Conservation (phyloP, 306 rosid species). For the Quercus parvula region DNA sequence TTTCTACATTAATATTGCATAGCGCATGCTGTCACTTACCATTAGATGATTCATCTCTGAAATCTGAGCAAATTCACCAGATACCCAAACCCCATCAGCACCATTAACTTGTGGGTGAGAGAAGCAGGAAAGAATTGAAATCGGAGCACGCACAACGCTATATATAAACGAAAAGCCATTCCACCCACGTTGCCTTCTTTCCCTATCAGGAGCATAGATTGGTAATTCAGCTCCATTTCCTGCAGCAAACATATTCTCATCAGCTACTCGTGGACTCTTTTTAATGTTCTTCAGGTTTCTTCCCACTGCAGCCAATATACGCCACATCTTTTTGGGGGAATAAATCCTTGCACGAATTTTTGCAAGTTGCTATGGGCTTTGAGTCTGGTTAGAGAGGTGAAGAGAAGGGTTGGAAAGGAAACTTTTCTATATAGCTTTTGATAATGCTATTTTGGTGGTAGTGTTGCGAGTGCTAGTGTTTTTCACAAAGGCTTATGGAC, state of each 20-base stretch:
- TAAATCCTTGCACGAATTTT: not conserved
- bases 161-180: slow-evolving; percentile 45
- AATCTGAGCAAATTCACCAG: slow-evolving; percentile 52
- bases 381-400: not conserved
- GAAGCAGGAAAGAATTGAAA: slow-evolving; percentile 71
- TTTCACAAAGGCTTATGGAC: slow-evolving; percentile 51
- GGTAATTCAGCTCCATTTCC: slow-evolving; percentile 40
- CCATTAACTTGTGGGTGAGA: slow-evolving; percentile 62
- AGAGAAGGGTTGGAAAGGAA: slow-evolving; percentile 22
- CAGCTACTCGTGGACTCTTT: slow-evolving; percentile 83
- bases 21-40: slow-evolving; percentile 96
- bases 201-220: slow-evolving; percentile 24
- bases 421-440: slow-evolving; percentile 25
- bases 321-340: not conserved
- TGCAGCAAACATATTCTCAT: slow-evolving; percentile 63
- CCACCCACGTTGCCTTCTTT: slow-evolving; percentile 43
- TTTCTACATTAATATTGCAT: slow-evolving; percentile 86
- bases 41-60: slow-evolving; percentile 89
- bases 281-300: slow-evolving; percentile 50
- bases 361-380: not conserved
- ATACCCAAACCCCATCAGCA: slow-evolving; percentile 68
- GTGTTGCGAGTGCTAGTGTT: slow-evolving; percentile 61
- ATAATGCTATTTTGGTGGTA: slow-evolving; percentile 48
- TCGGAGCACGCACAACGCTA: slow-evolving; percentile 56
- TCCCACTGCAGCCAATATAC: slow-evolving; percentile 32